Conservation (phyloP, 2,329 filamentous ascomycete genomes). For the Davidsoniella virescens region DNA sequence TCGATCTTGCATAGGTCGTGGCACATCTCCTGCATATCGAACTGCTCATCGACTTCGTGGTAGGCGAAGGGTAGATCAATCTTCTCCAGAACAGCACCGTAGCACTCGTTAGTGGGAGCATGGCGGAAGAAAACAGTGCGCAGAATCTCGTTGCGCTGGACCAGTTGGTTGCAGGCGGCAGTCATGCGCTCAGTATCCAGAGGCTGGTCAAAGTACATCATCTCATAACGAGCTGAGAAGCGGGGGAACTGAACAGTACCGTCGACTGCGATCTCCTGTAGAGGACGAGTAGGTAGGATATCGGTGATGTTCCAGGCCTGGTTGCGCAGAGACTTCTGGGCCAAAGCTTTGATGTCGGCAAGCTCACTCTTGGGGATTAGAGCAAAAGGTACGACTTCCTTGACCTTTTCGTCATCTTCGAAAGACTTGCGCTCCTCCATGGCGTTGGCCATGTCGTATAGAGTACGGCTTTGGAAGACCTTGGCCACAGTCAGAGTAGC, state of each 20-base stretch:
- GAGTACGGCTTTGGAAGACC: constrained; percentile 33
- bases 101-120: constrained; percentile 22
- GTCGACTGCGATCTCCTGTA: constrained; percentile 42
- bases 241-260: constrained; percentile 41
- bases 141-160: constrained; percentile 45
- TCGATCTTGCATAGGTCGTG: constrained; percentile 39
- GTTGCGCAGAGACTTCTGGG: constrained; percentile 35
- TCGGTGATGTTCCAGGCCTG: constrained; percentile 35
- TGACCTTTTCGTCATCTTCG: constrained; percentile 8
- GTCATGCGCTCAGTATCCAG: constrained; percentile 34
- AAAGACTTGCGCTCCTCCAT: constrained; percentile 24
- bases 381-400: constrained; percentile 31
- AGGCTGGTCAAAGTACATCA: constrained; percentile 40
- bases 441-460: constrained; percentile 36
- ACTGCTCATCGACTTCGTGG: constrained; percentile 31
- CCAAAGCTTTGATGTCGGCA: constrained; percentile 23
- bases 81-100: constrained; percentile 41
- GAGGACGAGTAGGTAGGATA: constrained; percentile 39
- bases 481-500: constrained; percentile 36
- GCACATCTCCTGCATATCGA: constrained; percentile 32
- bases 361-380: constrained; percentile 17
- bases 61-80: constrained; percentile 34
- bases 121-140: constrained; percentile 45
- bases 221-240: constrained; percentile 46
- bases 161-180: constrained; percentile 35